These are phyloP conservation scores for Chalara sp. DNA, from an alignment of 2,329 filamentous ascomycete species.

Conservation along the genomic window DNA sequence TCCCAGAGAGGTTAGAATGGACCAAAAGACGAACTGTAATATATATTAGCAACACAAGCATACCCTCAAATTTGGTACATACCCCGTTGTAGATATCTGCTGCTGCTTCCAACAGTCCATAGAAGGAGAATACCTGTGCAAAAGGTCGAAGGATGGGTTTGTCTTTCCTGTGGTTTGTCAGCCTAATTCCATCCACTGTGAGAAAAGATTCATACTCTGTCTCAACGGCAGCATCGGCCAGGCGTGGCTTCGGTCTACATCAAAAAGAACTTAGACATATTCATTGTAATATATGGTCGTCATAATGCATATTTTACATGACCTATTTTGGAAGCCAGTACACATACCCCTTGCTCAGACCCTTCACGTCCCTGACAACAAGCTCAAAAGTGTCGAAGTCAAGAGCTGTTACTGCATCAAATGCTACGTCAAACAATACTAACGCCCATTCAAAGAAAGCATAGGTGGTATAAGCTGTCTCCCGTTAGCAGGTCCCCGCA, in stretches of 20 bases:
- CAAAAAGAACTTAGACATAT: conserved; percentile 26
- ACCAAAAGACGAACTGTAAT: conserved; percentile 85
- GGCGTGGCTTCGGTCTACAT: conserved; percentile 33
- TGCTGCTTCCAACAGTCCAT: conserved; percentile 68
- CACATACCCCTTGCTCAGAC: conserved; percentile 96
- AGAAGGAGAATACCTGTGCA: conserved; percentile 64
- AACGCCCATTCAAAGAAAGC: conserved; percentile 97
- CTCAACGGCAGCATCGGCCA: conserved; percentile 49
- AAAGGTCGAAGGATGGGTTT: conserved; percentile 66
- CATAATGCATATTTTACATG: conserved; percentile 35
- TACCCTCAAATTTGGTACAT: conserved; percentile 27
- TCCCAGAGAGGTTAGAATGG: conserved; percentile 81
- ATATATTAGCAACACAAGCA: neutral
- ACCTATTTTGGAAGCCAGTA: conserved; percentile 85
- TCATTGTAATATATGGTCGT: conserved; percentile 17
- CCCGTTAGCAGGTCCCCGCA: neutral
- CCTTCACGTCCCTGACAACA: conserved; percentile 81
- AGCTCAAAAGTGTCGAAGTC: conserved; percentile 90
- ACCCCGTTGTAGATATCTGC: conserved; percentile 91
- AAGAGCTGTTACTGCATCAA: conserved; percentile 88
- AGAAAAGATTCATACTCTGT: conserved; percentile 54
- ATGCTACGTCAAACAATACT: conserved; percentile 90
- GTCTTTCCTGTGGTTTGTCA: conserved; percentile 54
- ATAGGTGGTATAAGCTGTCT: conserved; percentile 87
- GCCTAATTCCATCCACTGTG: conserved; percentile 18